Base-by-base conservation (phyloP, 2,329 filamentous ascomycete species). In the Aspergillus pseudonomiae region DNA sequence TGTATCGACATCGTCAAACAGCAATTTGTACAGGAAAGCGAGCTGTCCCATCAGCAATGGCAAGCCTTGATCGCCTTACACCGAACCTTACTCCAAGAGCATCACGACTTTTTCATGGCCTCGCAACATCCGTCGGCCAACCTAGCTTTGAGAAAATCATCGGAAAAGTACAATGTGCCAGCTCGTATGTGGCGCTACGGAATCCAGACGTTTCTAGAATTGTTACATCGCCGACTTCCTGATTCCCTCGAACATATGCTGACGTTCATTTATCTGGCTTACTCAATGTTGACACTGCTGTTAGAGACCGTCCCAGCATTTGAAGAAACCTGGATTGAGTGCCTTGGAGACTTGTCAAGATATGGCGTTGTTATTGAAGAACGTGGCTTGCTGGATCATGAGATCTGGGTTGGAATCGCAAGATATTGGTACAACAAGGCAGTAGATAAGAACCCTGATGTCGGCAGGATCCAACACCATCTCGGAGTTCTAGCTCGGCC, bases 281-380 rank as follows among this genome's bases (percentile, higher is more conserved):
- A 97, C 67, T 91, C 90, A 2, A 96, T 96, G 88, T 92, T 97
- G 86, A 90, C 92, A 0, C 78, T 97, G 0, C 78, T 97, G 0
- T 91, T 93, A 63, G 94, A 98, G 71, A 96, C 92, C 0, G 92
- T 97, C 0, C 89, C 91, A 0, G 84, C 86, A 0, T 97, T 96
- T 68, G 86, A 91, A 59, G 91, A 95, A 62, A 97, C 92, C 0
- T 98, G 94, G 94, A 92, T 96, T 10, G 94, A 97, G 68, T 97
- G 94, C 59, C 80, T 98, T 0, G 94, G 94, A 0, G 94, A 98
- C 72, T 78, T 98, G 0, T 91, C 90, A 0, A 83, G 94, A 24
- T 97, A 96, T 70, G 84, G 90, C 0, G 97, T 97, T 93, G 93
- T 93, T 0, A 93, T 97, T 52, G 94, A 97, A 74, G 91, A 96